These are phyloP conservation scores for Abrus pulchellus DNA, from an alignment of 306 rosid species.

Conservation along the genomic window DNA sequence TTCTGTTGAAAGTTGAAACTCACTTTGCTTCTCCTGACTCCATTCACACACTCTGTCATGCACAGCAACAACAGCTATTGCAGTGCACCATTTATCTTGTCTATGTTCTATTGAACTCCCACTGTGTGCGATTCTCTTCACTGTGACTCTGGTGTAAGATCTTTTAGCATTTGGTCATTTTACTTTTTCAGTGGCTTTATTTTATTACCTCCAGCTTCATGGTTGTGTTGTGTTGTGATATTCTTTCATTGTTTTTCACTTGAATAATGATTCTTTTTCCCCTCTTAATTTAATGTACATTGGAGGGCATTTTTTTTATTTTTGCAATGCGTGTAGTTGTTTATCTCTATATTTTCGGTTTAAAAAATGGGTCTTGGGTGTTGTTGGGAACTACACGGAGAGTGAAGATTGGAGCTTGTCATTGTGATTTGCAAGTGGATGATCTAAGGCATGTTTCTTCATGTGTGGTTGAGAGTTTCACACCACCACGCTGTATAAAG, in stretches of 20 bases:
- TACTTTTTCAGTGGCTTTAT: conserved; percentile 12
- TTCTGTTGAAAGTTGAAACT: conserved; percentile 40
- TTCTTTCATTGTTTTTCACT: conserved; percentile 43
- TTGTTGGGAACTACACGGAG: conserved; percentile 79
- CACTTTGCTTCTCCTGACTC: conserved; percentile 49
- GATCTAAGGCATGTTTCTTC: conserved; percentile 52
- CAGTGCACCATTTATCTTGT: conserved; percentile 42
- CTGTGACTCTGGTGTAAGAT: conserved; percentile 41
- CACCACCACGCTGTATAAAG: conserved; percentile 50
- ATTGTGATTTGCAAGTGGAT: conserved; percentile 56
- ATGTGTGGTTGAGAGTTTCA: conserved; percentile 59
- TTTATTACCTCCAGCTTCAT: conserved; percentile 31
- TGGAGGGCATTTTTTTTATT: neutral
- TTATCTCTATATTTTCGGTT: conserved; percentile 22
- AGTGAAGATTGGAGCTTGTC: conserved; percentile 79
- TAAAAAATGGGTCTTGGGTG: conserved; percentile 69
- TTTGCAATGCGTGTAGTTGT: conserved; percentile 43
- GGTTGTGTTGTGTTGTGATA: conserved; percentile 8
- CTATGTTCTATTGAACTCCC: conserved; percentile 51
- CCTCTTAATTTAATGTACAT: conserved; percentile 18
- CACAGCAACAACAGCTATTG: conserved; percentile 33
- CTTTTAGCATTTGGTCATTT: conserved; percentile 18
- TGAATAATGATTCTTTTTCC: conserved; percentile 41
- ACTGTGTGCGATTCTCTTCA: conserved; percentile 32
- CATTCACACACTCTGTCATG: conserved; percentile 44